Evolutionary conservation across 345 rosid genomes (phyloP), one percentile per base, ranked within the genome.

Genomic region (Ceriops zippeliana): DNA sequence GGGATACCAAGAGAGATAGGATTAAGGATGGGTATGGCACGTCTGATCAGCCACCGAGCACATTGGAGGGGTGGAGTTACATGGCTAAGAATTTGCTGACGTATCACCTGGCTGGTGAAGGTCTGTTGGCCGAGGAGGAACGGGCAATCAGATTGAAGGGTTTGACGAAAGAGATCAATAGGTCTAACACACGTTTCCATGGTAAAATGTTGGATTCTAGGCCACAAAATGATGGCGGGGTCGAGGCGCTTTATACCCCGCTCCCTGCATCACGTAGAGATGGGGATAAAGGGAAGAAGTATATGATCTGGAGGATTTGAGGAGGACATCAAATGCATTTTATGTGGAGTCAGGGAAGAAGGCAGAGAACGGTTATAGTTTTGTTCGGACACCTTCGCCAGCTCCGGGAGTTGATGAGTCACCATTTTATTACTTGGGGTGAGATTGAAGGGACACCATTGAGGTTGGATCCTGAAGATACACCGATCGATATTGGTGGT

Each of bases 61-160:
- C 97, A 3, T 82, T 95, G 68, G 91, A 89, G 67, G 93, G 93
- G 24, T 95, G 99, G 96, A 87, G 87, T 22, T 95, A 86, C 70
- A 89, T 86, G 0, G 86, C 99, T 0, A 90, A 90, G 89, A 95
- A 95, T 81, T 86, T 95, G 70, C 79, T 95, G 71, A 95, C 91
- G 99, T 95, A 95, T 65, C 93, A 95, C 77, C 98, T 98, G 0
- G 82, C 96, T 61, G 96, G 96, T 35, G 99, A 95, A 78, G 99
- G 79, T 30, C 87, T 90, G 0, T 79, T 95, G 80, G 92, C 93
- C 0, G 87, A 82, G 53, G 97, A 84, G 79, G 99, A 92, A 76
- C 76, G 70, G 62, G 93, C 86, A 0, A 70, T 77, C 47, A 87
- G 97, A 49, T 74, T 95, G 70, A 79, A 75, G 74, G 90, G 83